phyloP scores from a whole-genome alignment of 2,329 filamentous ascomycete species.

The Diaporthe humulicola region DNA sequence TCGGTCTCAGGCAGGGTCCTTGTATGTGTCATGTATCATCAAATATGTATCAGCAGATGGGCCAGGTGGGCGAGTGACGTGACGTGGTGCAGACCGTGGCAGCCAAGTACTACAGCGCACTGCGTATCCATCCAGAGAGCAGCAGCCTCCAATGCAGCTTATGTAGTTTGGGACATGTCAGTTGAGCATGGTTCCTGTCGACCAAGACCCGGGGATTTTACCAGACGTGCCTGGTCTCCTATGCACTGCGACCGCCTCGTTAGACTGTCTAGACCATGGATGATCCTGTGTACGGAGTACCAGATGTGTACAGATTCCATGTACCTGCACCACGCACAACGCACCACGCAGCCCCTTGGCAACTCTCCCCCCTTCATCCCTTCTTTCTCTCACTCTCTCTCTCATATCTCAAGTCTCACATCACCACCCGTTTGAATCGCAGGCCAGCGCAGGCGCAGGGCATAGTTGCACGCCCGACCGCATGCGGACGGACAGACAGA shows the following conservation, averaged over 20 bases:
- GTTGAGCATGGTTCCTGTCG: conserved; percentile 13
- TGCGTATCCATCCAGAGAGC: not conserved
- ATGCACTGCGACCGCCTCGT: conserved; percentile 4
- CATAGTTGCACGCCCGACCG: conserved; percentile 22
- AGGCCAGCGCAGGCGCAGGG: conserved; percentile 16
- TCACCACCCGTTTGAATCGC: conserved; percentile 18
- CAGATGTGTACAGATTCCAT: not conserved
- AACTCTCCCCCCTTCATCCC: not conserved
- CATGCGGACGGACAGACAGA: conserved; percentile 10
- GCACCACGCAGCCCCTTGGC: conserved; percentile 2
- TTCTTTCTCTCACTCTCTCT: not conserved
- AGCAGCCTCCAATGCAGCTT: too few relatives aligned
- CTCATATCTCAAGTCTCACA: conserved; percentile 34
- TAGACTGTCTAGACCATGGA: not conserved
- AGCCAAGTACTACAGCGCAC: not conserved
- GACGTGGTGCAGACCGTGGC: conserved; percentile 17
- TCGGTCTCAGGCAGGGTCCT: conserved; percentile 25
- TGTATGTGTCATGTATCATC: conserved; percentile 25
- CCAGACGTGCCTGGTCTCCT: conserved; percentile 6
- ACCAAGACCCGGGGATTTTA: conserved; percentile 22
- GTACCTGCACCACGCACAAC: conserved; percentile 21
- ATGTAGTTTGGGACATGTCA: not conserved
- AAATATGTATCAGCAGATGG: conserved; percentile 14
- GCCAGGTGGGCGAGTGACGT: conserved; percentile 16
- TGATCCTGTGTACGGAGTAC: conserved; percentile 10